Percentiles rank a stretch among this genome's conserved stretches.
Conservation (phyloP, 2,329 filamentous ascomycete genomes). For the Fusarium compactum region DNA sequence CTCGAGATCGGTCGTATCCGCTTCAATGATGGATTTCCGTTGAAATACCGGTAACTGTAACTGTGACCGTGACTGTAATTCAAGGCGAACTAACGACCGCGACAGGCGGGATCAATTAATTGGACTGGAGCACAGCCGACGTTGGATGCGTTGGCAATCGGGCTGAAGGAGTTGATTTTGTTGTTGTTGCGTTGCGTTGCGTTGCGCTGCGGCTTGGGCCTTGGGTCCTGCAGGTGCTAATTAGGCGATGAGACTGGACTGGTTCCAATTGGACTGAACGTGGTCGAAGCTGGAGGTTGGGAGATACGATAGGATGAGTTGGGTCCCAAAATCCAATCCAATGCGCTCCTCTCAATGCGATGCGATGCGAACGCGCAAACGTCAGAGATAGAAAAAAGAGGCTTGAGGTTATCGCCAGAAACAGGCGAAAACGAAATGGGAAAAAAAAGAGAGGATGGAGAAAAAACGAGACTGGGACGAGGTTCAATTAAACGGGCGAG, state of each 20-base stretch:
- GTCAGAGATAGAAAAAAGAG: slow-evolving; percentile 14
- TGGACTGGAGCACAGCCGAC: slow-evolving; percentile 41
- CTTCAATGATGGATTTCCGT: slow-evolving; percentile 31
- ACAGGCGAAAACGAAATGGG: slow-evolving; percentile 26
- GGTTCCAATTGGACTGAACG: slow-evolving; percentile 23
- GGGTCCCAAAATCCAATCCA: slow-evolving; percentile 19
- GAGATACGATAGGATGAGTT: slow-evolving; percentile 19
- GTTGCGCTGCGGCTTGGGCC: slow-evolving; percentile 5
- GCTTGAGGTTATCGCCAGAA: slow-evolving; percentile 26
- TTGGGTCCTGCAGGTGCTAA: slow-evolving; percentile 43
- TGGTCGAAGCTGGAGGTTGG: slow-evolving; percentile 21
- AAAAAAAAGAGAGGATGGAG: slow-evolving; percentile 28
- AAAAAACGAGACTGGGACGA: slow-evolving; percentile 16
- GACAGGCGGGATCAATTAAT: slow-evolving; percentile 19
- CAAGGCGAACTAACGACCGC: slow-evolving; percentile 43
- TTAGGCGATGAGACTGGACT: slow-evolving; percentile 35
- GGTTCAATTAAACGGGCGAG: slow-evolving; percentile 36
- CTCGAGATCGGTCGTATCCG: slow-evolving; percentile 49
- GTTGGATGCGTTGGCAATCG: slow-evolving; percentile 40
- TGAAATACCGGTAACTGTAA: slow-evolving; percentile 30
- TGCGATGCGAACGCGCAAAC: slow-evolving; percentile 31
- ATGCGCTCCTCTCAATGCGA: slow-evolving; percentile 16
- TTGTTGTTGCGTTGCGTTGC: slow-evolving; percentile 33
- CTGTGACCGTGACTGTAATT: slow-evolving; percentile 16
- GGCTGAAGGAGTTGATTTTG: slow-evolving; percentile 38